Evolutionary conservation across 208 protist genomes (phyloP).

Genomic region (Novymonas esmeraldas): DNA sequence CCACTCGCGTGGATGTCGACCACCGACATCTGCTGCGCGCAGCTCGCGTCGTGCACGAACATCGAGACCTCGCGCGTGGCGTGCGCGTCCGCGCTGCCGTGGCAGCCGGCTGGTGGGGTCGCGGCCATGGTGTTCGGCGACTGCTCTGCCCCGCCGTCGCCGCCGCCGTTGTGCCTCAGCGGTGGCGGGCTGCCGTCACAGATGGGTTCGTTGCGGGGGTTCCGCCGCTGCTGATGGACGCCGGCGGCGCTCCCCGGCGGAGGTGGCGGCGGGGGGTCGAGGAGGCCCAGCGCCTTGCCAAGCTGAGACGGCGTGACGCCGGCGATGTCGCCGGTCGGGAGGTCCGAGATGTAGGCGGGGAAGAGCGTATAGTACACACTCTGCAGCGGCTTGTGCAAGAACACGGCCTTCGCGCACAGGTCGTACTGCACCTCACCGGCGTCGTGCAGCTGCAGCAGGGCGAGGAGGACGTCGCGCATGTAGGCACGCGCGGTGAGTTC

Average conservation of each 20-base stretch:
- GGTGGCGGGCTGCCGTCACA: neutral
- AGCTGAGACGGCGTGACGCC: conserved; percentile 41
- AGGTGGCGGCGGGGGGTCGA: conserved; percentile 37
- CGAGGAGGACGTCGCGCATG: conserved; percentile 82
- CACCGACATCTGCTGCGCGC: too few relatives aligned
- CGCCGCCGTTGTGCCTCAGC: neutral
- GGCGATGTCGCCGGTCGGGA: conserved; percentile 49
- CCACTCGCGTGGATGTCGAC: neutral
- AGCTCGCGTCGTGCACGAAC: neutral
- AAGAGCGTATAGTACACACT: conserved; percentile 65
- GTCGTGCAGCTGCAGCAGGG: conserved; percentile 79
- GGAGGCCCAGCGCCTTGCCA: conserved; percentile 29
- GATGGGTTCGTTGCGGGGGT: conserved; percentile 19
- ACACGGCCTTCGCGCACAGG: conserved; percentile 71
- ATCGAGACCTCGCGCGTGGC: neutral
- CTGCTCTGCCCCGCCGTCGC: neutral
- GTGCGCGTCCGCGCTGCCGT: neutral
- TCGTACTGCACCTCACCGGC: conserved; percentile 72
- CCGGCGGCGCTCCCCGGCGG: neutral
- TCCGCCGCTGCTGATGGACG: neutral
- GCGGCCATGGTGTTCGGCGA: neutral
- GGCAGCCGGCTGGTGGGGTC: neutral
- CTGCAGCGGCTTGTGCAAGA: conserved; percentile 45
- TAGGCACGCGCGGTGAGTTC: conserved; percentile 75
- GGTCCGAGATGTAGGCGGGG: conserved; percentile 81